These are phyloP conservation scores for Pleurotus pulmonarius DNA, from an alignment of 768 basidiomycete species.

Conservation along the genomic window DNA sequence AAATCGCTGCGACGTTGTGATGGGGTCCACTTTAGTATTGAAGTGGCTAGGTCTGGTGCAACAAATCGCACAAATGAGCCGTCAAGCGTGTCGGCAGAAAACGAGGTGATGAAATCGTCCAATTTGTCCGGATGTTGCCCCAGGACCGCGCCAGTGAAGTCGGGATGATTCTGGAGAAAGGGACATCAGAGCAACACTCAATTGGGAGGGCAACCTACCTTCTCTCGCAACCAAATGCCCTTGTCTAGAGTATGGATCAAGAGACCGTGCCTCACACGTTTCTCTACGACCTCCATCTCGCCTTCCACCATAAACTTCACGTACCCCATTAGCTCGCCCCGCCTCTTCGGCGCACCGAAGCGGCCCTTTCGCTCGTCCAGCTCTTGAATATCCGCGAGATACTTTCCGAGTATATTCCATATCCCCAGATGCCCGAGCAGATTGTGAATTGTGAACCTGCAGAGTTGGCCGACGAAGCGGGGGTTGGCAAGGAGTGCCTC, in stretches of 20 bases:
- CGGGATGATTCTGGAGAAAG: not conserved
- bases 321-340: not conserved
- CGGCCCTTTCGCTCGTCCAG: not conserved
- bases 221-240: not conserved
- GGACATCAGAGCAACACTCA: not conserved
- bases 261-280: not conserved
- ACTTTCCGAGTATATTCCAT: not conserved
- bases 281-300: not conserved
- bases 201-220: not conserved
- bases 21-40: not conserved
- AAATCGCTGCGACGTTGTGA: not conserved
- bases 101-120: not conserved
- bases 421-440: not conserved
- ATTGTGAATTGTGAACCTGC: not conserved
- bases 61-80: not conserved
- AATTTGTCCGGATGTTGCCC: not conserved
- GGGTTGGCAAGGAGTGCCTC: not conserved
- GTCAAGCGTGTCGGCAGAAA: not conserved
- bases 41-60: not conserved
- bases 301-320: not conserved
- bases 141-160: not conserved
- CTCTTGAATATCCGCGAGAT: not conserved
- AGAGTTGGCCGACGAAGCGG: slow-evolving; percentile 1
- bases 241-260: not conserved
- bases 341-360: not conserved